Evolutionary conservation across 2,329 filamentous ascomycete species (phyloP).

Genomic region (Teratosphaeria zuluensis): DNA sequence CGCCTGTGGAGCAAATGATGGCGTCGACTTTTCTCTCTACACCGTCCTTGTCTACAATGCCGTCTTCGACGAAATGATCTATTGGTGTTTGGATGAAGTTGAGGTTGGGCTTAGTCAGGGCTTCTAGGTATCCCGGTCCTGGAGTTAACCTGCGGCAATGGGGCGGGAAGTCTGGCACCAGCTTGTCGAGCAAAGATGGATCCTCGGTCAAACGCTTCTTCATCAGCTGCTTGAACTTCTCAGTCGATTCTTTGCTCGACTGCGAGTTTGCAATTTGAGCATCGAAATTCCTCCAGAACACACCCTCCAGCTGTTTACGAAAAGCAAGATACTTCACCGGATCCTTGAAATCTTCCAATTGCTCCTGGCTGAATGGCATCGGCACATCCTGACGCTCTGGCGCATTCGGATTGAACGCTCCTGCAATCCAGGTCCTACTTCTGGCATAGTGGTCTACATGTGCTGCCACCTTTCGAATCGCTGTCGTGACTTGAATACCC

Average conservation of each 20-base stretch:
- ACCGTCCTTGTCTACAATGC: slow-evolving; percentile 33
- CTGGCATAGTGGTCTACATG: slow-evolving; percentile 56
- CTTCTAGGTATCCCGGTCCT: slow-evolving; percentile 44
- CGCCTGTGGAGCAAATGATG: slow-evolving; percentile 37
- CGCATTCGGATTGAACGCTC: slow-evolving; percentile 42
- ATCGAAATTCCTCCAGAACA: slow-evolving; percentile 39
- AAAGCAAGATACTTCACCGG: slow-evolving; percentile 49
- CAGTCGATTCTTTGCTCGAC: slow-evolving; percentile 32
- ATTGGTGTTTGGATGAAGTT: slow-evolving; percentile 34
- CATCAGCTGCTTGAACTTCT: slow-evolving; percentile 34
- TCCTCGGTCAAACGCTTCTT: slow-evolving; percentile 21
- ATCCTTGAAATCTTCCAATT: slow-evolving; percentile 49
- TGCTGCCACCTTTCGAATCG: slow-evolving; percentile 24
- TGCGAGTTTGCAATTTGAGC: slow-evolving; percentile 36
- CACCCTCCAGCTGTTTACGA: slow-evolving; percentile 37
- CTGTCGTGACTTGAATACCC: slow-evolving; percentile 31
- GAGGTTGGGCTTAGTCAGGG: slow-evolving; percentile 38
- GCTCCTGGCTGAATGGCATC: slow-evolving; percentile 45
- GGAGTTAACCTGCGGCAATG: slow-evolving; percentile 40
- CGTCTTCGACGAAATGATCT: slow-evolving; percentile 28
- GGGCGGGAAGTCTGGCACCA: slow-evolving; percentile 7
- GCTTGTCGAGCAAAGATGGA: slow-evolving; percentile 17
- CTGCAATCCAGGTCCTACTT: slow-evolving; percentile 58
- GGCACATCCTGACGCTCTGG: slow-evolving; percentile 46
- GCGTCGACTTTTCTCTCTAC: slow-evolving; percentile 29